These are phyloP conservation scores for Gnetum montanum DNA, from an alignment of 75 land plant species.

Conservation along the genomic window DNA sequence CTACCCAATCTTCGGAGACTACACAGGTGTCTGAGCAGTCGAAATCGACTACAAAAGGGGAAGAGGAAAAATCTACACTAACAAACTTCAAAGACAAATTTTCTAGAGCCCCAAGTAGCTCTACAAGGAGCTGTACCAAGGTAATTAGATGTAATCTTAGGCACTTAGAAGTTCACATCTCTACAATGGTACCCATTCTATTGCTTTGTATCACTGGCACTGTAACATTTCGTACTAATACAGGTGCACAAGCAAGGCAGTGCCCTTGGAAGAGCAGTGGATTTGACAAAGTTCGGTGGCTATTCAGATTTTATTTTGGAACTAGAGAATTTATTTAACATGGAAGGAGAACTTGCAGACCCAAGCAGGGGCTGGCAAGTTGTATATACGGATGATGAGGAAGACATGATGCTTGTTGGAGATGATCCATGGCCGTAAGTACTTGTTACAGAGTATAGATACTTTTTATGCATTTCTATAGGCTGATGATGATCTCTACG, in stretches of 20 bases:
- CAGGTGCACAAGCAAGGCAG: conserved; percentile 62
- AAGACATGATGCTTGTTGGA: conserved; percentile 64
- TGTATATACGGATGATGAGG: conserved; percentile 62
- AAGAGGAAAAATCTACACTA: background rate
- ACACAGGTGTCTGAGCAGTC: conserved; percentile 14
- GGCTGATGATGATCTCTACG: no score
- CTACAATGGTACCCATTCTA: background rate
- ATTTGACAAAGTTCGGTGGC: conserved; percentile 34
- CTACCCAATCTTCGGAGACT: conserved; percentile 5
- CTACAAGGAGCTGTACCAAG: conserved; percentile 31
- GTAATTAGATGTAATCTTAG: conserved; percentile 2
- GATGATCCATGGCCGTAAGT: conserved; percentile 71
- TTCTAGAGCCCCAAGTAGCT: conserved; percentile 1
- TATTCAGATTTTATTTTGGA: conserved; percentile 33
- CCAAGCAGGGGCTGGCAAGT: conserved; percentile 40
- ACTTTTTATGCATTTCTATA: background rate
- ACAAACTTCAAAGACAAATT: conserved; percentile 4
- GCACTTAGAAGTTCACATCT: background rate
- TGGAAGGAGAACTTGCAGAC: conserved; percentile 40
- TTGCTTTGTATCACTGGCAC: background rate
- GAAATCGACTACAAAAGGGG: conserved; percentile 1
- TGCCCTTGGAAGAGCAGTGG: conserved; percentile 50
- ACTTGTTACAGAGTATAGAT: no score
- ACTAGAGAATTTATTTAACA: conserved; percentile 37
- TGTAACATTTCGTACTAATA: background rate